phyloP scores from a whole-genome alignment of 306 rosid genomes.

The Malus asiatica region DNA sequence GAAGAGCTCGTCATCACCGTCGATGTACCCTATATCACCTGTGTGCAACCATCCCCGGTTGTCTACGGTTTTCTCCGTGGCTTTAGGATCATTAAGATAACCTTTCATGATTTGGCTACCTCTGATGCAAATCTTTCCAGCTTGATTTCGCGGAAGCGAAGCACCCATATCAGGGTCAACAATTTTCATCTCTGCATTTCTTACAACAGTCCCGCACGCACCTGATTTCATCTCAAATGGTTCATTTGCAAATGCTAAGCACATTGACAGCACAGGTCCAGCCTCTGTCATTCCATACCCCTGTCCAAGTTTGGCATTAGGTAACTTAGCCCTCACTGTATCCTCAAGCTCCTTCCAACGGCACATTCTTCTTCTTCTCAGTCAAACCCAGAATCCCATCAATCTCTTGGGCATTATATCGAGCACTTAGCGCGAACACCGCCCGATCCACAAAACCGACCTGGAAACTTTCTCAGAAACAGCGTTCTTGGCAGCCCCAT shows the following conservation, averaged over 20 bases:
- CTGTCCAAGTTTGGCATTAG: slow-evolving; percentile 65
- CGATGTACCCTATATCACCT: slow-evolving; percentile 70
- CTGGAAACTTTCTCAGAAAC: no score
- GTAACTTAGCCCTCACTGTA: slow-evolving; percentile 50
- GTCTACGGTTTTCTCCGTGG: slow-evolving; percentile 60
- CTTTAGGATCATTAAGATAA: slow-evolving; percentile 66
- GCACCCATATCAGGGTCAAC: slow-evolving; percentile 44
- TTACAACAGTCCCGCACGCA: slow-evolving; percentile 69
- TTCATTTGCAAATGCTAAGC: slow-evolving; percentile 70
- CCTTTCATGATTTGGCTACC: slow-evolving; percentile 80
- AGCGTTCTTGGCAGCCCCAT: no score
- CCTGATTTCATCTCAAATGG: slow-evolving; percentile 47
- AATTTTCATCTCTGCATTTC: slow-evolving; percentile 74
- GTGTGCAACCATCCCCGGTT: slow-evolving; percentile 75
- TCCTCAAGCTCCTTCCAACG: no score
- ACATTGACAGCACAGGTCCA: slow-evolving; percentile 55
- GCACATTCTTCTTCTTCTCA: no score
- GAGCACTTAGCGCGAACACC: no score
- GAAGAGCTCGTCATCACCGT: slow-evolving; percentile 58
- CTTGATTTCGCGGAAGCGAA: slow-evolving; percentile 56
- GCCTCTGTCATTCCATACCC: slow-evolving; percentile 96
- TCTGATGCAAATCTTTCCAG: slow-evolving; percentile 75
- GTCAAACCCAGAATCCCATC: no score
- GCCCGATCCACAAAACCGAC: no score
- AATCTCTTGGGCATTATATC: no score